Evolutionary conservation across 2,329 filamentous ascomycete species (phyloP), one percentile per base, ranked within the genome.

Genomic region (Knoxdaviesia capensis): DNA sequence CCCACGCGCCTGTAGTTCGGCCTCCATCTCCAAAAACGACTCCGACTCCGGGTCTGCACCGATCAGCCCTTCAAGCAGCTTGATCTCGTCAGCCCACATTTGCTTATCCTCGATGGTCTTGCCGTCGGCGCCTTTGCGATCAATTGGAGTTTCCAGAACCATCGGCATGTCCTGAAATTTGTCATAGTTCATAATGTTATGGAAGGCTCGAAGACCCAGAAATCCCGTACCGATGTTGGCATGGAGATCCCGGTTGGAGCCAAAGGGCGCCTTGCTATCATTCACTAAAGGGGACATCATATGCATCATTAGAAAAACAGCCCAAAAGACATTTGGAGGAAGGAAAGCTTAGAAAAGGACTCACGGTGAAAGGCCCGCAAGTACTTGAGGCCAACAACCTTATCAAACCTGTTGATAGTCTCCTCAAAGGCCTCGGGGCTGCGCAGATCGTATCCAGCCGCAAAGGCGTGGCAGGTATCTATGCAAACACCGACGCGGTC

Each of bases 211-310:
- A 10, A 98, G 68, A 1, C 90, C 90, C 0, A 98, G 68, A 54
- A 92, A 98, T 1, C 90, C 90, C 0, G 86, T 92, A 30, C 90
- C 90, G 48, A 98, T 96, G 55, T 94, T 96, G 48, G 88, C 86
- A 59, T 98, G 90, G 2, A 96, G 62, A 56, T 98, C 90, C 36
- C 87, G 75, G 49, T 85, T 74, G 34, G 84, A 90, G 36, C 61
- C 67, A 31, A 93, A 66, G 0, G 90, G 88, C 0, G 87, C 85
- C 60, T 96, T 98, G 61, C 82, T 92, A 60, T 98, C 90, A 57
- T 98, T 98, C 36, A 98, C 61, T 65, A 8, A 4, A n/a, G 20
- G 4, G 33, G 9, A n/a, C 36, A 9, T 43, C 44, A 48, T 36
- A 46, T 36, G 8, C 28, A 30, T 36, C 11, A n/a, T 7, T 28